These are phyloP conservation scores for Nicotiana tabacum DNA, from an alignment of 257 asterid genomes.

Conservation along the genomic window DNA sequence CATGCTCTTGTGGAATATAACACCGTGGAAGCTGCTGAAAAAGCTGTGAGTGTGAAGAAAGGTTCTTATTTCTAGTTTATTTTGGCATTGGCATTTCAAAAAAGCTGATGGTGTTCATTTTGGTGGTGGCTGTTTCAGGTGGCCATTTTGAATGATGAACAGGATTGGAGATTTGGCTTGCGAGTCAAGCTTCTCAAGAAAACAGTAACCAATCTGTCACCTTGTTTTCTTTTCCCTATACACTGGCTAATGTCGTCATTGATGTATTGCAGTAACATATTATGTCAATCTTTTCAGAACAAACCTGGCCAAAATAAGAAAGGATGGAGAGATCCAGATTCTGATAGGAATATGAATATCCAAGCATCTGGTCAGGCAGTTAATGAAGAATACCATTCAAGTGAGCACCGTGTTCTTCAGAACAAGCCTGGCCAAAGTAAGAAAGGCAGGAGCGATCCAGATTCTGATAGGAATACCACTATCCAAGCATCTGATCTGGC, in stretches of 20 bases:
- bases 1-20: conserved; percentile 92
- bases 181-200: conserved; percentile 88
- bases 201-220: conserved; percentile 38
- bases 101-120: background rate
- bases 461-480: conserved; percentile 47
- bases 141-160: conserved; percentile 71
- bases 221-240: background rate
- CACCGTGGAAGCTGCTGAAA: conserved; percentile 80
- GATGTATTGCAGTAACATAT: background rate
- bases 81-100: background rate
- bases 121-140: conserved; percentile 42
- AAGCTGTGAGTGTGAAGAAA: conserved; percentile 68
- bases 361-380: conserved; percentile 44
- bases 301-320: conserved; percentile 67
- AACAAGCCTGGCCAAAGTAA: conserved; percentile 63
- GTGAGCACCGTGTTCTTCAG: conserved; percentile 59
- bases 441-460: conserved; percentile 58
- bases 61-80: conserved; percentile 11
- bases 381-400: conserved; percentile 48
- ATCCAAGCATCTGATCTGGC: conserved; percentile 41
- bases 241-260: background rate
- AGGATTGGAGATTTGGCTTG: conserved; percentile 96
- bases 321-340: conserved; percentile 59
- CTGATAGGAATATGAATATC: conserved; percentile 41
- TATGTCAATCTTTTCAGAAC: conserved; percentile 32